These are phyloP conservation scores for Litsea cubeba DNA, from an alignment of 164 flowering plant genomes.

Conservation along the genomic window DNA sequence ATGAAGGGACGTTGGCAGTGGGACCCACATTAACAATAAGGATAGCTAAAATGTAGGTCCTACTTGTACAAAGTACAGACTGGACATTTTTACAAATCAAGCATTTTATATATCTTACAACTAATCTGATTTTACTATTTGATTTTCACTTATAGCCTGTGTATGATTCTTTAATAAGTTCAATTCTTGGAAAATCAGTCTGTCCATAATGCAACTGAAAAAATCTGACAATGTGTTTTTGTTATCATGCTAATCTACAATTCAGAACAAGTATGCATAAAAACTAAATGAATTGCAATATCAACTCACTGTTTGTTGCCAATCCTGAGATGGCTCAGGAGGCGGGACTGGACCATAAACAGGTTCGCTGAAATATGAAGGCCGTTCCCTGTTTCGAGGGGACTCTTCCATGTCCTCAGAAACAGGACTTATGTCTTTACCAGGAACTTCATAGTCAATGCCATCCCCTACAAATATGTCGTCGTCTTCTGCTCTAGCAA, in stretches of 20 bases:
- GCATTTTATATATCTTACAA: not conserved
- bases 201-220: not conserved
- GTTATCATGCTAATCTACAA: constrained; percentile 1
- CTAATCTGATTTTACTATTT: not conserved
- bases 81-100: no score
- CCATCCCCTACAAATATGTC: constrained; percentile 97
- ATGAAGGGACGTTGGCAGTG: no score
- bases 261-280: not conserved
- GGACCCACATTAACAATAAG: no score
- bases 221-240: not conserved
- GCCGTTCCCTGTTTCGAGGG: constrained; percentile 66
- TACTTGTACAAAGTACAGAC: no score
- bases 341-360: constrained; percentile 89
- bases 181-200: not conserved
- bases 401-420: constrained; percentile 99
- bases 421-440: constrained; percentile 73
- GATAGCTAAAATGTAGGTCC: no score
- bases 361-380: constrained; percentile 70
- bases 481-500: constrained; percentile 68
- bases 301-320: constrained; percentile 73
- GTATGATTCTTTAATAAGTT: no score
- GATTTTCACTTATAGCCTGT: no score
- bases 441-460: constrained; percentile 61
- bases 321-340: constrained; percentile 54
- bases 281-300: not conserved